A percentile compares a stretch with the other conserved stretches of the same genome.
phyloP scores from a whole-genome alignment of 441 rosid species.

The Sinapis alba region DNA sequence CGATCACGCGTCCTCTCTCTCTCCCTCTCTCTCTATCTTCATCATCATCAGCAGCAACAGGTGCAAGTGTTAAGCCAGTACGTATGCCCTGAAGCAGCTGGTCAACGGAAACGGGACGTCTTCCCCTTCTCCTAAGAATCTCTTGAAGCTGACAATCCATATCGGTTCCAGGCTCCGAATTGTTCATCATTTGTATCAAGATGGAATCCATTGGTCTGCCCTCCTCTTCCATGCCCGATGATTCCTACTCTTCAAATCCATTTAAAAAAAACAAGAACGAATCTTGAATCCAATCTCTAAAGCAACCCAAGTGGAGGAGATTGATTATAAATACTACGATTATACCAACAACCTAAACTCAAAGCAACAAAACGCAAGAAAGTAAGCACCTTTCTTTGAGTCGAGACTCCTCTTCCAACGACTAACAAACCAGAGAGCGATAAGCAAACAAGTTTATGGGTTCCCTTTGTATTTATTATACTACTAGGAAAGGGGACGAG shows the following conservation, averaged over 20 bases:
- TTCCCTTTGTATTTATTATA: neutral
- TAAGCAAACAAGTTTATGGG: neutral
- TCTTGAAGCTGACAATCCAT: conserved; percentile 61
- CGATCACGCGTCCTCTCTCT: conserved; percentile 54
- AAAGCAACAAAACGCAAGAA: no score
- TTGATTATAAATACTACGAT: no score
- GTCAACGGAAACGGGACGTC: conserved; percentile 62
- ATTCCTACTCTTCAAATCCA: conserved; percentile 47
- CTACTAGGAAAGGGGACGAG: neutral
- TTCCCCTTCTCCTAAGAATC: conserved; percentile 63
- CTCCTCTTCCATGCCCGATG: conserved; percentile 24
- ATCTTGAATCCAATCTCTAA: no score
- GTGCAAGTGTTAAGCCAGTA: conserved; percentile 56
- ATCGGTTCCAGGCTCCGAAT: conserved; percentile 35
- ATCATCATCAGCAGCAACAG: conserved; percentile 45
- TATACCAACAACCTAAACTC: no score
- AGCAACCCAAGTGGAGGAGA: no score
- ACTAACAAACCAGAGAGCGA: neutral
- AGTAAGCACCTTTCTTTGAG: no score
- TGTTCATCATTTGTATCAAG: conserved; percentile 79
- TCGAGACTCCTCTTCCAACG: no score
- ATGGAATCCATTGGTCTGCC: conserved; percentile 56
- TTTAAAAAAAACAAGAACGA: no score
- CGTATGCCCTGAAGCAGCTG: conserved; percentile 71
- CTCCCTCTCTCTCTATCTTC: no score